phyloP scores from a whole-genome alignment of 2,329 filamentous ascomycete genomes.

The Colletotrichum melonis region DNA sequence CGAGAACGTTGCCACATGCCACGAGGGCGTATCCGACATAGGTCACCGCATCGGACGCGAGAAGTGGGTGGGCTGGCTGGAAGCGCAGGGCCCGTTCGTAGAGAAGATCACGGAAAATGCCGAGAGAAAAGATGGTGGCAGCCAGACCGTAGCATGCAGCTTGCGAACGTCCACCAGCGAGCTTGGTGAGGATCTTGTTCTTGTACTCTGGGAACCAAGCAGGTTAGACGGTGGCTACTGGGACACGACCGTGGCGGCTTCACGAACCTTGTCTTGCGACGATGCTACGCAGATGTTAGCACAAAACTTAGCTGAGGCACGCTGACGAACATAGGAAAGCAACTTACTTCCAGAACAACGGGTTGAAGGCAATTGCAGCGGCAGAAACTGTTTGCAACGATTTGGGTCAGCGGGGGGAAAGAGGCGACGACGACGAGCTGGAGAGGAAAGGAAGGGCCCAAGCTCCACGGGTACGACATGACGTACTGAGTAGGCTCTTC shows the following conservation, averaged over 20 bases:
- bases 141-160: conserved; percentile 92
- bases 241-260: conserved; percentile 9
- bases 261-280: conserved; percentile 81
- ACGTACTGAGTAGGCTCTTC: conserved; percentile 74
- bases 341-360: conserved; percentile 98
- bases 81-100: conserved; percentile 86
- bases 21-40: conserved; percentile 79
- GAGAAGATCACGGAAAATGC: conserved; percentile 86
- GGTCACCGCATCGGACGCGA: conserved; percentile 69
- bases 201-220: conserved; percentile 77
- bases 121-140: conserved; percentile 88
- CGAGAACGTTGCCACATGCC: conserved; percentile 81
- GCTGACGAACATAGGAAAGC: neutral
- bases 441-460: conserved; percentile 10
- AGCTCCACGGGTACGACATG: conserved; percentile 27
- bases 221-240: conserved; percentile 4
- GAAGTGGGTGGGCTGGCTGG: conserved; percentile 79
- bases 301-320: conserved; percentile 26
- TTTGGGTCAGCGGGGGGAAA: conserved; percentile 31
- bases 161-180: conserved; percentile 82
- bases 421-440: conserved; percentile 5
- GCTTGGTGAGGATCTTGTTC: conserved; percentile 87
- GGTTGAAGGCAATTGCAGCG: conserved; percentile 90
- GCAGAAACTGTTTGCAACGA: conserved; percentile 75
- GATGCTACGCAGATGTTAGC: conserved; percentile 68